Evolutionary conservation across 345 rosid genomes (phyloP), one percentile per base, ranked within the genome.

Genomic region (Aquilaria yunnanensis): DNA sequence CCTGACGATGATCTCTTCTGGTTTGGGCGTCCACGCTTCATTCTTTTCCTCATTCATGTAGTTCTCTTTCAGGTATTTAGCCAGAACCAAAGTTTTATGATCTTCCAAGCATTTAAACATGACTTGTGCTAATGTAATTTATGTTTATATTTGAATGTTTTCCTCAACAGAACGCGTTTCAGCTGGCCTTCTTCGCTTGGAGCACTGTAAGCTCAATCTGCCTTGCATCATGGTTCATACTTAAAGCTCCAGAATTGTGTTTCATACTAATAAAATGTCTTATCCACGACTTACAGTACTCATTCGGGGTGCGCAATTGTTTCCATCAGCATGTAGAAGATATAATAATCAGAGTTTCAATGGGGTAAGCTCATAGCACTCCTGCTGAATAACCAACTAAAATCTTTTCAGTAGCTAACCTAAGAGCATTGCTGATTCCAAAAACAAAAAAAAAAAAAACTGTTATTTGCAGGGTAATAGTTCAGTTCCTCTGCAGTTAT

Each of bases 1-100:
- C 99, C 96, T 4, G 86, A 88, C 0, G 96, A 94, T 64, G 88
- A 91, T 9, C 96, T 94, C 59, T 94, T 94, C 88, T 94, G 99
- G 99, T 90, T 94, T 9, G 85, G 96, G 14, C 80, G 85, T 11
- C 97, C 99, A 0, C 90, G 84, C 53, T 72, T 94, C 64, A 64
- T 94, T 55, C 97, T 94, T 75, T 85, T 83, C 60, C 88, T 94
- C 67, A 83, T 94, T 71, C 96, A 90, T 68, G 48, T 90, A n/a
- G 87, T 80, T 62, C 96, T 94, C 64, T 94, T 94, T 74, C 90
- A 84, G 97, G 96, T 90, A 81, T 14, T 43, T 33, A 37, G 16
- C 16, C 29, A 12, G 14, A 10, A 23, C 23, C 23, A 33, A 8
- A 29, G 2, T 63, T 34, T 49, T 10, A 47, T 49, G 32, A 10